Percentiles rank a stretch among this genome's conserved stretches.
Conservation (phyloP, 2,329 filamentous ascomycete species). For the Fusarium hostae region DNA sequence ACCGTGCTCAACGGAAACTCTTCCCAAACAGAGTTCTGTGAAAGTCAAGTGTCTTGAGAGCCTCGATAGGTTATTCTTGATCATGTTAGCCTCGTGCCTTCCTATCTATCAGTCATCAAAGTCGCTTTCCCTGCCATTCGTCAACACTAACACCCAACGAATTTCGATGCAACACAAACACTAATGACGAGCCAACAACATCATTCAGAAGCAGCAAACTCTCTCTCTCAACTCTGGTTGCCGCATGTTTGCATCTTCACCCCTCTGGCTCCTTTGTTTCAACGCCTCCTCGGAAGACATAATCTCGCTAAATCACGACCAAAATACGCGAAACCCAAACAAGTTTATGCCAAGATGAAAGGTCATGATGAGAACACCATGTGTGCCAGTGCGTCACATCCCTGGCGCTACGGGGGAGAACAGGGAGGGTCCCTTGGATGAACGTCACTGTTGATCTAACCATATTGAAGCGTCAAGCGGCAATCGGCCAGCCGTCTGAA, state of each 20-base stretch:
- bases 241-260: background rate
- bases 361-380: constrained; percentile 19
- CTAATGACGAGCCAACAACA: background rate
- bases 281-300: background rate
- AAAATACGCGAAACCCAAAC: constrained; percentile 22
- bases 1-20: background rate
- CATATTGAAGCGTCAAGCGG: constrained; percentile 18
- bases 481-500: constrained; percentile 5
- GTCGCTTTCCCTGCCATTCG: background rate
- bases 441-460: constrained; percentile 10
- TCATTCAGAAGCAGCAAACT: background rate
- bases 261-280: background rate
- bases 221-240: background rate
- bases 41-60: background rate
- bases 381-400: constrained; percentile 26
- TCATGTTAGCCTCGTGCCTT: background rate
- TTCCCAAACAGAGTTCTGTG: background rate
- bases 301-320: background rate
- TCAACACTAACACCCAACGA: background rate
- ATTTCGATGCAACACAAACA: background rate
- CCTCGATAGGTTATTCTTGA: background rate
- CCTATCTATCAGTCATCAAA: constrained; percentile 3
- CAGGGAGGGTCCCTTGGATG: constrained; percentile 8
- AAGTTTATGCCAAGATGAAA: constrained; percentile 20
- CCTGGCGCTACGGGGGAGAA: constrained; percentile 14